These are phyloP conservation scores for Sordaria brevicollis DNA, from an alignment of 495 filamentous ascomycete species.

Conservation along the genomic window DNA sequence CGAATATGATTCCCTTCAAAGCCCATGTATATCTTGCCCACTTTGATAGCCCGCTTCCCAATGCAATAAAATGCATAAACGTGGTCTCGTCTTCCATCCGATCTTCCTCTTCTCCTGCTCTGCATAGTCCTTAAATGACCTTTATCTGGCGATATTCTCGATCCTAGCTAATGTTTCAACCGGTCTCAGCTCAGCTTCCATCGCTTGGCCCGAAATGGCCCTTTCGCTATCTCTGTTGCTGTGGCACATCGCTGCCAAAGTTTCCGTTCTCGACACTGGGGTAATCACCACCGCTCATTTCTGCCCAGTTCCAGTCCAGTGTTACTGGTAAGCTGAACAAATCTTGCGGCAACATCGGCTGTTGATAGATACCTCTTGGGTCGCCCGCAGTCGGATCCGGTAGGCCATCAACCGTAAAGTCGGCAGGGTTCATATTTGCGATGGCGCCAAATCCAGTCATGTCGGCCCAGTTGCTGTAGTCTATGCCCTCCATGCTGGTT, in stretches of 20 bases:
- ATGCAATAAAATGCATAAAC: neutral
- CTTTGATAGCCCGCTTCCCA: neutral
- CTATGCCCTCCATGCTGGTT: constrained; percentile 12
- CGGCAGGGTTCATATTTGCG: neutral
- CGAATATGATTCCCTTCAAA: neutral
- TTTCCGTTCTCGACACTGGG: constrained; percentile 44
- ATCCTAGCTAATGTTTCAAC: no score
- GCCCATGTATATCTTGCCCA: neutral
- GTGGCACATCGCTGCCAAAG: constrained; percentile 12
- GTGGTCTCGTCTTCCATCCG: neutral
- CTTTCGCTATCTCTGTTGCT: neutral
- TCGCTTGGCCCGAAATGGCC: neutral
- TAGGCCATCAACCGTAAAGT: constrained; percentile 16
- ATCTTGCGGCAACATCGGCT: constrained; percentile 93
- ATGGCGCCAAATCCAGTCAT: constrained; percentile 32
- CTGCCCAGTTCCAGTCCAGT: constrained; percentile 97
- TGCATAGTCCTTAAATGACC: no score
- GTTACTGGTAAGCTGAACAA: constrained; percentile 95
- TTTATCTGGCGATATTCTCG: no score
- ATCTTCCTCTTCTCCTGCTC: neutral
- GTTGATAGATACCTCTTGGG: constrained; percentile 40
- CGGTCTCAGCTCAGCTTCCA: neutral
- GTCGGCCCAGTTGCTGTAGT: constrained; percentile 39
- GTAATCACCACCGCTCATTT: constrained; percentile 55
- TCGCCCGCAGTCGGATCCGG: constrained; percentile 27